Conservation (phyloP, 805 yeast species). For the Saturnispora diversa region DNA sequence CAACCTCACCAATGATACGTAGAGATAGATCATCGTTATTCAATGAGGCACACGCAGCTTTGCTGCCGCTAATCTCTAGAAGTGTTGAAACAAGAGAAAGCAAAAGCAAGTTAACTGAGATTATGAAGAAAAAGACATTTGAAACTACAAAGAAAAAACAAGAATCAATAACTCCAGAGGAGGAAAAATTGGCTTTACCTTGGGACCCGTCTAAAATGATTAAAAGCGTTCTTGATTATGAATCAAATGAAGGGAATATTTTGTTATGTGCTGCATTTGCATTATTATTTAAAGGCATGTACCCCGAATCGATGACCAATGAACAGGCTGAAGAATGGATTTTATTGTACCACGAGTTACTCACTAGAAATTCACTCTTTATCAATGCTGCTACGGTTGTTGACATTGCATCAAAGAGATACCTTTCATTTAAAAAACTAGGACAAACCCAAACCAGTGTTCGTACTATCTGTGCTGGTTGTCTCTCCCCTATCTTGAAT, state of each 20-base stretch:
- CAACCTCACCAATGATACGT: slow-evolving; percentile 15
- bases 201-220: slow-evolving; percentile 52
- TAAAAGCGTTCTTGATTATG: slow-evolving; percentile 44
- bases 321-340: slow-evolving; percentile 47
- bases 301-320: slow-evolving; percentile 26
- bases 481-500: slow-evolving; percentile 52
- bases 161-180: too few relatives aligned
- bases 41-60: slow-evolving; percentile 9
- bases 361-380: slow-evolving; percentile 44
- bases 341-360: slow-evolving; percentile 44
- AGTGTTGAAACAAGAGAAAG: slow-evolving; percentile 14
- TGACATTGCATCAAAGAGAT: slow-evolving; percentile 29
- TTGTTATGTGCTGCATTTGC: slow-evolving; percentile 52
- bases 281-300: slow-evolving; percentile 40
- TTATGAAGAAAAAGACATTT: slow-evolving; percentile 15
- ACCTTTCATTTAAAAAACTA: slow-evolving; percentile 28
- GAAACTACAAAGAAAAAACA: slow-evolving; percentile 3
- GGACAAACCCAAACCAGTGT: slow-evolving; percentile 36
- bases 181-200: slow-evolving; percentile 30
- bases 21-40: slow-evolving; percentile 12
- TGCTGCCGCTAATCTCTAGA: slow-evolving; percentile 12
- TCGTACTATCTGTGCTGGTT: slow-evolving; percentile 53
- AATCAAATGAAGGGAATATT: slow-evolving; percentile 55
- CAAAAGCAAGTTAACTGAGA: slow-evolving; percentile 26
- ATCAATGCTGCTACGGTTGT: slow-evolving; percentile 50